These are phyloP conservation scores for Fraxinus quadrangulata DNA, from an alignment of 257 asterid species.

Conservation along the genomic window DNA sequence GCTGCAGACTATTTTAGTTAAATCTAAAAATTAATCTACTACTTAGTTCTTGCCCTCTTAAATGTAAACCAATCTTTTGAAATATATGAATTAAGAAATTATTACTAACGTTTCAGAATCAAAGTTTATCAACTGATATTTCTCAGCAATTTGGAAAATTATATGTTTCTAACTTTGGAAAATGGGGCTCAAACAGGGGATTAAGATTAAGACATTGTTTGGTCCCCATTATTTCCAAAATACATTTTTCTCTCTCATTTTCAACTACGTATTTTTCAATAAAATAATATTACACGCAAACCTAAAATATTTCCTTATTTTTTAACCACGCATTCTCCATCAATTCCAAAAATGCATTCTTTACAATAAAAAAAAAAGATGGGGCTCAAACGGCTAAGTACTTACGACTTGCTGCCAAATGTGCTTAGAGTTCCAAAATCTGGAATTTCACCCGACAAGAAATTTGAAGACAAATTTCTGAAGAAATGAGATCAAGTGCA, in stretches of 20 bases:
- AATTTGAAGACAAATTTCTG: slow-evolving; percentile 89
- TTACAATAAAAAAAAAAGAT: too few relatives aligned
- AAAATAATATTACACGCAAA: too few relatives aligned
- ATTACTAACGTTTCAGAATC: not conserved
- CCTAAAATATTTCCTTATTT: too few relatives aligned
- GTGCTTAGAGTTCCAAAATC: slow-evolving; percentile 88
- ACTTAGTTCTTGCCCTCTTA: too few relatives aligned
- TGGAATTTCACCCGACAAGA: slow-evolving; percentile 94
- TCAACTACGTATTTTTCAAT: too few relatives aligned
- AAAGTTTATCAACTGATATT: not conserved
- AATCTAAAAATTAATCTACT: too few relatives aligned
- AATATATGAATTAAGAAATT: not conserved
- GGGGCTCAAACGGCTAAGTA: slow-evolving; percentile 3
- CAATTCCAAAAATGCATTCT: too few relatives aligned
- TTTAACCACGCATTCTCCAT: too few relatives aligned
- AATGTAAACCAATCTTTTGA: not conserved
- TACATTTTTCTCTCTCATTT: too few relatives aligned
- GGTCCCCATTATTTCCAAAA: too few relatives aligned
- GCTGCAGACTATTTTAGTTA: too few relatives aligned
- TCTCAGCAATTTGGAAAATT: not conserved
- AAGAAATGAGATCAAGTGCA: slow-evolving; percentile 5
- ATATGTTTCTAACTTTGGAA: not conserved
- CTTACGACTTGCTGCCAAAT: slow-evolving; percentile 78
- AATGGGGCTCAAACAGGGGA: too few relatives aligned
- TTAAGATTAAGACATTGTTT: not conserved